Evolutionary conservation across 306 rosid species (phyloP).

Genomic region (Cercis canadensis): DNA sequence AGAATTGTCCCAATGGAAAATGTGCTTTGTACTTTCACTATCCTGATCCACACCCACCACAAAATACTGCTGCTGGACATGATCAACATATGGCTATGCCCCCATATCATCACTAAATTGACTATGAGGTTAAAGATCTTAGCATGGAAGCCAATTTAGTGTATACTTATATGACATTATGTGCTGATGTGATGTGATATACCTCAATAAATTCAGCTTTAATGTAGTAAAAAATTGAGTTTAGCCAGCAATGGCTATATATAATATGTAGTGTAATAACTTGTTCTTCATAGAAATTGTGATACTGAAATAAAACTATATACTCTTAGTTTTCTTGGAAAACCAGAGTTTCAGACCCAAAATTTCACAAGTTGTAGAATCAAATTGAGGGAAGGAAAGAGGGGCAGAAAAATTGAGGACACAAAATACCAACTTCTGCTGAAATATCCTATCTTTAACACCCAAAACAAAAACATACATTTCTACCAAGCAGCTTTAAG

Average conservation of each 20-base stretch:
- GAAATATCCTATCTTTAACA: background rate
- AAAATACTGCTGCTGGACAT: background rate
- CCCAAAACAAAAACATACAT: background rate
- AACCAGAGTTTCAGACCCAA: too few relatives aligned
- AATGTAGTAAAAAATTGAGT: background rate
- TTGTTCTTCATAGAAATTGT: too few relatives aligned
- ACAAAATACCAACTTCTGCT: background rate
- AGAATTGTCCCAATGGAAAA: constrained; percentile 16
- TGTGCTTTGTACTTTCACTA: constrained; percentile 15
- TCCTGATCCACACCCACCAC: too few relatives aligned
- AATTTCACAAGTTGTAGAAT: background rate
- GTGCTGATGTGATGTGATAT: background rate
- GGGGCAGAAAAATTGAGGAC: too few relatives aligned
- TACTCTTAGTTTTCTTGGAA: background rate
- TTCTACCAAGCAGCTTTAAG: background rate
- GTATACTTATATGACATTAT: background rate
- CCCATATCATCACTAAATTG: constrained; percentile 7
- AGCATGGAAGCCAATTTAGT: too few relatives aligned
- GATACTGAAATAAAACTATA: background rate
- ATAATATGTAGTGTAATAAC: background rate
- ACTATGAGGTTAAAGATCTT: background rate
- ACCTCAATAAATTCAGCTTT: background rate
- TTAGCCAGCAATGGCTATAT: constrained; percentile 16
- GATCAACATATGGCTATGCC: background rate
- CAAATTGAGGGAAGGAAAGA: background rate